Percentiles rank a stretch among this genome's conserved stretches.
These are phyloP conservation scores for Plasmopara viticola DNA, from an alignment of 352 stramenopile genomes.

Conservation along the genomic window DNA sequence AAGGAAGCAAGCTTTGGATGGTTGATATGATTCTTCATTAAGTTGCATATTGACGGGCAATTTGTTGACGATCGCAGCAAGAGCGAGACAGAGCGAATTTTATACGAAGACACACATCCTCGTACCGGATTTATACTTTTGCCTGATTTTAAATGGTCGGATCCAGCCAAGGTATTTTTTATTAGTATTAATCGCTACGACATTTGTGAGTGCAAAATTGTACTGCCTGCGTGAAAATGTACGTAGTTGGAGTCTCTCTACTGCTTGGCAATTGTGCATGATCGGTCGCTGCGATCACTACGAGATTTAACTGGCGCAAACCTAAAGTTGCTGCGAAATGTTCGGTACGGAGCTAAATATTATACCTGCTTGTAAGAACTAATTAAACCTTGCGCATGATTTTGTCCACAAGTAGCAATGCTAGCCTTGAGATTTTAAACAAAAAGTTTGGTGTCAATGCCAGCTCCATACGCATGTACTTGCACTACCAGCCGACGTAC, in stretches of 20 bases:
- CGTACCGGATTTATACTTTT: constrained; percentile 70
- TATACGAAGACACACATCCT: constrained; percentile 64
- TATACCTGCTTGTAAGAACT: too few relatives aligned
- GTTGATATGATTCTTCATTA: too few relatives aligned
- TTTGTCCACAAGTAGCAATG: constrained; percentile 34
- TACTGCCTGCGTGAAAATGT: too few relatives aligned
- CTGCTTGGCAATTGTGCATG: constrained; percentile 74
- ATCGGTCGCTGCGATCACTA: constrained; percentile 64
- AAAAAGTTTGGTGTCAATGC: constrained; percentile 46
- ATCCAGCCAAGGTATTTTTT: constrained; percentile 45
- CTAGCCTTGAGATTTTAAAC: constrained; percentile 42
- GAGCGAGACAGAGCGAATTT: constrained; percentile 72
- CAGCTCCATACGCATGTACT: constrained; percentile 70
- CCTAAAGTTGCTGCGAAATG: constrained; percentile 59
- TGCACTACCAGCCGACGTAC: constrained; percentile 87
- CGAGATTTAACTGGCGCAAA: constrained; percentile 65
- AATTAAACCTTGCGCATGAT: too few relatives aligned
- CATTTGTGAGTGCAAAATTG: too few relatives aligned
- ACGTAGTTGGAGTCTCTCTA: constrained; percentile 71
- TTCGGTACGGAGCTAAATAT: constrained; percentile 36
- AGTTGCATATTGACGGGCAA: too few relatives aligned
- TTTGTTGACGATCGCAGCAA: constrained; percentile 33
- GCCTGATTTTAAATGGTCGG: constrained; percentile 82
- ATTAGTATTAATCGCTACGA: not conserved
- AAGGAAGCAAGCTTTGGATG: constrained; percentile 18